Evolutionary conservation across 495 filamentous ascomycete species (phyloP), one percentile per base, ranked within the genome.

Genomic region (Penicillium chermesinum): DNA sequence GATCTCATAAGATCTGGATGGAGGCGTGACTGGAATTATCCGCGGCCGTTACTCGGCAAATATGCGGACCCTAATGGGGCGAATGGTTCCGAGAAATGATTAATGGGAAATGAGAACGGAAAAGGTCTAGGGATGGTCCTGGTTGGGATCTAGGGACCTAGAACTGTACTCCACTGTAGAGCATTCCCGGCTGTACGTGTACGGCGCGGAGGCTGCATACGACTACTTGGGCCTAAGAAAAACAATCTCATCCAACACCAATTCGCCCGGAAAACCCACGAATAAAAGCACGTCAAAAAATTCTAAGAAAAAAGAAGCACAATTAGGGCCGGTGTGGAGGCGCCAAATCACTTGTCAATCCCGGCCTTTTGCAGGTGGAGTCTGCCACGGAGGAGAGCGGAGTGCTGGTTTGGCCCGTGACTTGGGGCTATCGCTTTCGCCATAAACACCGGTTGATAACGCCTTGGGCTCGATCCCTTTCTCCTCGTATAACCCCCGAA

Each of bases 361-460:
- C 47, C 32, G 47, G 25, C 32, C 27, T 30, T 32, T 21, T 10
- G 25, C n/a, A 27, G 27, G 49, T 52, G 43, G 49, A 52, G 41
- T 44, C 38, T 27, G n/a, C 16, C 17, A 44, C 53, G 48, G 53
- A 48, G 48, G 32, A 41, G 43, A 19, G 22, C 53, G 39, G 53
- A 48, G 38, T 38, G 45, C 50, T 50, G 46, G 42, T 44, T 50
- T 44, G 41, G 35, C 41, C 35, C 41, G 51, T 48, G 47, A 50
- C 53, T 56, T 52, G 52, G n/a, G 48, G 53, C 52, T 56, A 56
- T 56, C 53, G 25, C 51, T 36, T 38, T 38, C 15, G 25, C 41
- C 48, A 48, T 51, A 51, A 56, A 52, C 53, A 52, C 41, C 38
- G 10, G 10, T 16, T 19, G 9, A 15, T 19, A 19, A 17, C 18